phyloP scores from a whole-genome alignment of 805 yeast genomes.

The Ogataea populi-albae region DNA sequence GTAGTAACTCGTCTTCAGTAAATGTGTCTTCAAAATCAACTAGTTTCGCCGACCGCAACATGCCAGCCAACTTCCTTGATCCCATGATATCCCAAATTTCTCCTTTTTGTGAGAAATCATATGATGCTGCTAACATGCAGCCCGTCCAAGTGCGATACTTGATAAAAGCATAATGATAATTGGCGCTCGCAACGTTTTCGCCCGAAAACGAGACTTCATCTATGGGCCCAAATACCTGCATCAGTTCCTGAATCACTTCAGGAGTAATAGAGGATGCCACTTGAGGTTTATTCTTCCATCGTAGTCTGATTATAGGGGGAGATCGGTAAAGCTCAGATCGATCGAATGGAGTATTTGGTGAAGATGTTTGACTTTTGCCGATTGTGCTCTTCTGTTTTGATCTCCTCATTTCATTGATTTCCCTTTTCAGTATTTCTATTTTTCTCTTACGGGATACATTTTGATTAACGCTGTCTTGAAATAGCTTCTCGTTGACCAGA shows the following conservation, averaged over 20 bases:
- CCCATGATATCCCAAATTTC: conserved; percentile 45
- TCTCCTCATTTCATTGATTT: conserved; percentile 17
- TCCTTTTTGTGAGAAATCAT: conserved; percentile 42
- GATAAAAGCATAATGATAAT: conserved; percentile 40
- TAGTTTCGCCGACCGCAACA: conserved; percentile 35
- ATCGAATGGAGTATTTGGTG: conserved; percentile 1
- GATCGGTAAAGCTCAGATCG: conserved; percentile 5
- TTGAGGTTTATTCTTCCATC: conserved; percentile 45
- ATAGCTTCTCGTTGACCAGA: conserved; percentile 29
- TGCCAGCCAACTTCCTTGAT: conserved; percentile 44
- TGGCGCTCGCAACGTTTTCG: conserved; percentile 10
- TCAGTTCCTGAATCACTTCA: conserved; percentile 36
- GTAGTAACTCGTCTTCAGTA: conserved; percentile 1
- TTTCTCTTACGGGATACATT: conserved; percentile 11
- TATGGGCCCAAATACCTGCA: conserved; percentile 47
- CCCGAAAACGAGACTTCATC: conserved; percentile 10
- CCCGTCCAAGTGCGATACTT: conserved; percentile 28
- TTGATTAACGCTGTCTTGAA: conserved; percentile 15
- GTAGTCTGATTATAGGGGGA: conserved; percentile 30
- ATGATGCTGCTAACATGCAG: conserved; percentile 36
- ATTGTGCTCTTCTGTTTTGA: conserved; percentile 2
- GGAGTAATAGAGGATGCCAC: conserved; percentile 31
- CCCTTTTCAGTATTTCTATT: conserved; percentile 17
- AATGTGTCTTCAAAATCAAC: conserved; percentile 9
- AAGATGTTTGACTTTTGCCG: background rate